Conservation (phyloP, 2,329 filamentous ascomycete species). For the Dendrostoma leiphaemia region DNA sequence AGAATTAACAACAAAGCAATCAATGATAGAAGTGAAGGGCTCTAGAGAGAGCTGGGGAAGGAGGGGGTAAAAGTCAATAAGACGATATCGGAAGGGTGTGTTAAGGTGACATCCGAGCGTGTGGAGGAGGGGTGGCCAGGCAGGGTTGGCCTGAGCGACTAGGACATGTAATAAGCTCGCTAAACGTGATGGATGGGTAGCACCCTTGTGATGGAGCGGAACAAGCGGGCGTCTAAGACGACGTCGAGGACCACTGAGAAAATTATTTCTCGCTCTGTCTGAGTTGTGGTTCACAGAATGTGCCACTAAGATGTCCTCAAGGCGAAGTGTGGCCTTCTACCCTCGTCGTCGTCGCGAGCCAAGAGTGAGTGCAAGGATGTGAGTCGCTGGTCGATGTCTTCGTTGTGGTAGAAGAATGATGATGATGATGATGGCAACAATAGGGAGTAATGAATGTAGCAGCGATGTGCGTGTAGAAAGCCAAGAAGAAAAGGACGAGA, state of each 20-base stretch:
- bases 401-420: not conserved
- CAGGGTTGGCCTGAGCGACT: slow-evolving; percentile 15
- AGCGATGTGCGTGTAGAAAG: not conserved
- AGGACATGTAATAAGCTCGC: slow-evolving; percentile 19
- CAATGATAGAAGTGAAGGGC: not conserved
- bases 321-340: not conserved
- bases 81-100: slow-evolving; percentile 18
- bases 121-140: slow-evolving; percentile 8
- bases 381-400: not conserved
- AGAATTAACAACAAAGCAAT: slow-evolving; percentile 4
- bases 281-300: not conserved
- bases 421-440: not conserved
- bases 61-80: slow-evolving; percentile 13
- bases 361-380: not conserved
- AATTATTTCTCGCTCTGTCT: not conserved
- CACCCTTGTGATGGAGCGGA: slow-evolving; percentile 15
- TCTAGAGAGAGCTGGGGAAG: slow-evolving; percentile 4
- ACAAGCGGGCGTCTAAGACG: slow-evolving; percentile 16
- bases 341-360: not conserved
- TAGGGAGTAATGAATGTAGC: slow-evolving; percentile 1
- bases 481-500: not conserved
- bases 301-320: not conserved
- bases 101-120: slow-evolving; percentile 15
- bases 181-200: slow-evolving; percentile 17
- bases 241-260: not conserved